A percentile compares a stretch with the other conserved stretches of the same genome.
phyloP scores from a whole-genome alignment of 1,139 yeast species.

The Insectozyma bohioensis region DNA sequence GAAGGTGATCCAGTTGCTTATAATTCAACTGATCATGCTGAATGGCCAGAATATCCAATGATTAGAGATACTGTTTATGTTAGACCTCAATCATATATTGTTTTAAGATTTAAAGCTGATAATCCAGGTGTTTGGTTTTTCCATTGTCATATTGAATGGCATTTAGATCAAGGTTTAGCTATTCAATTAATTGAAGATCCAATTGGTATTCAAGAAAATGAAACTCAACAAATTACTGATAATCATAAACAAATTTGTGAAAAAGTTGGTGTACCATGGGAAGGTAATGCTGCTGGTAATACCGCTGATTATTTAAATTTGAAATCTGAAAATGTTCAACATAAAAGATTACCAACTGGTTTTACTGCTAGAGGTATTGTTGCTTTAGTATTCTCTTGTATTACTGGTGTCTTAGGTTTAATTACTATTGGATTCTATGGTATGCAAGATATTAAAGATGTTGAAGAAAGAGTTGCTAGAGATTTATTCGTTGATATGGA shows the following conservation, averaged over 20 bases:
- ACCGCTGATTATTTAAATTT: constrained; percentile 51
- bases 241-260: constrained; percentile 51
- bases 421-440: constrained; percentile 59
- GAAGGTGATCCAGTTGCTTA: constrained; percentile 52
- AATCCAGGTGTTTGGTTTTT: constrained; percentile 93
- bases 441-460: constrained; percentile 61
- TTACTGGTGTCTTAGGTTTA: constrained; percentile 59
- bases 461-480: constrained; percentile 56
- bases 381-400: constrained; percentile 56
- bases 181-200: constrained; percentile 77
- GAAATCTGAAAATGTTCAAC: constrained; percentile 57
- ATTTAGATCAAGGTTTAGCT: constrained; percentile 83
- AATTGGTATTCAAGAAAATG: constrained; percentile 39
- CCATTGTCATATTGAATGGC: constrained; percentile 97
- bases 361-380: constrained; percentile 68
- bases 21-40: constrained; percentile 46
- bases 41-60: constrained; percentile 61
- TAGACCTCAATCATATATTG: constrained; percentile 65
- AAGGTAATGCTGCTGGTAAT: constrained; percentile 74
- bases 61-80: constrained; percentile 66
- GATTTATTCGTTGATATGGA: constrained; percentile 56
- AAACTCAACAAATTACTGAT: constrained; percentile 36
- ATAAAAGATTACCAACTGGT: constrained; percentile 63
- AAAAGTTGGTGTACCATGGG: constrained; percentile 37
- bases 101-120: constrained; percentile 67